phyloP scores from a whole-genome alignment of 2,329 filamentous ascomycete genomes.

The Pseudonectria foliicola region DNA sequence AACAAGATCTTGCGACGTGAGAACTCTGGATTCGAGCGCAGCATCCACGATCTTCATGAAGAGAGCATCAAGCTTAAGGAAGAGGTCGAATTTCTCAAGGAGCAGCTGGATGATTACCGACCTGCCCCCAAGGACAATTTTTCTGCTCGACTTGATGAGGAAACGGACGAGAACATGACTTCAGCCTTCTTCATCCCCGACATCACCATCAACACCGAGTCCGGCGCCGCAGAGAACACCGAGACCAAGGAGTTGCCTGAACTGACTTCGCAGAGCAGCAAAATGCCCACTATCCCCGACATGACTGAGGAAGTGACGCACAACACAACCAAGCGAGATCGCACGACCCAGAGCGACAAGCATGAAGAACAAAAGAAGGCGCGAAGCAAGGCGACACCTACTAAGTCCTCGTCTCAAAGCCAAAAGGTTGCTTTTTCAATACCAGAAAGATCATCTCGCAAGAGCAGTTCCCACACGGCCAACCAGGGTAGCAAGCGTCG shows the following conservation, averaged over 20 bases:
- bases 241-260: conserved; percentile 27
- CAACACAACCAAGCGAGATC: conserved; percentile 23
- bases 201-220: conserved; percentile 43
- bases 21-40: conserved; percentile 41
- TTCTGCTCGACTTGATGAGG: conserved; percentile 27
- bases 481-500: conserved; percentile 38
- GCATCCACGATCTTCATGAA: conserved; percentile 37
- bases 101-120: conserved; percentile 37
- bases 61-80: conserved; percentile 41
- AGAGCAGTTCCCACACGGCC: conserved; percentile 26
- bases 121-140: conserved; percentile 31
- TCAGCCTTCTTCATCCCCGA: conserved; percentile 53
- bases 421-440: conserved; percentile 37
- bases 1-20: conserved; percentile 43
- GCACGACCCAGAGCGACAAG: conserved; percentile 22
- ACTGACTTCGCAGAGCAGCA: conserved; percentile 26
- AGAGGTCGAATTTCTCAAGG: conserved; percentile 39
- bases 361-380: conserved; percentile 18
- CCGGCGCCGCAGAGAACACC: conserved; percentile 24
- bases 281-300: conserved; percentile 19
- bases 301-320: conserved; percentile 22
- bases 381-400: conserved; percentile 20
- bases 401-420: conserved; percentile 17
- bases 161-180: conserved; percentile 48
- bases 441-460: conserved; percentile 27